Conservation (phyloP, 139 green algal species). For the Volvox africanus region DNA sequence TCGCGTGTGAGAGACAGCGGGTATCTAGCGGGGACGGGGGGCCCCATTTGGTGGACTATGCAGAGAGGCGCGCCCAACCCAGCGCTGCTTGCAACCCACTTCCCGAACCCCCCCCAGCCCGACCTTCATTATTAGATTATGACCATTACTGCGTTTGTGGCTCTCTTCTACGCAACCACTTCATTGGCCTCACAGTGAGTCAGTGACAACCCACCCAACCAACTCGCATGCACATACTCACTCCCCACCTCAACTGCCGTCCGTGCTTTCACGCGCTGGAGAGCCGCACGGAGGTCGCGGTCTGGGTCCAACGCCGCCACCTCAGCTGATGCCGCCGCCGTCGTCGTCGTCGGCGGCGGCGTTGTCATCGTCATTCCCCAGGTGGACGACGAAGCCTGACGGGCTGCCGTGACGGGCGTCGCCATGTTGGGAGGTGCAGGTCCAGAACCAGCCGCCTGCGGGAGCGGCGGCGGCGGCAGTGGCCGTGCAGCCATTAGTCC, state of each 20-base stretch:
- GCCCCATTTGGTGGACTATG: too few species aligned
- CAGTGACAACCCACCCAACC: background rate
- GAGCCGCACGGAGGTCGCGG: constrained; percentile 45
- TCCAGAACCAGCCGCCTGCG: too few species aligned
- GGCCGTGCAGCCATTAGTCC: background rate
- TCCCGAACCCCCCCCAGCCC: too few species aligned
- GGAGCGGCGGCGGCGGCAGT: background rate
- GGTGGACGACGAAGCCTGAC: background rate
- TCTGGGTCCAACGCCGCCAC: background rate
- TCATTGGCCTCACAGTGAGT: too few species aligned
- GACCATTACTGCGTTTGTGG: too few species aligned
- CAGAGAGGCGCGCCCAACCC: too few species aligned
- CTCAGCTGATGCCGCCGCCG: background rate
- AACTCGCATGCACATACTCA: background rate
- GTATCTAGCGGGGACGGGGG: too few species aligned
- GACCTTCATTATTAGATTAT: too few species aligned
- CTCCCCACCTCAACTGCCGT: constrained; percentile 80
- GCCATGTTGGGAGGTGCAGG: background rate
- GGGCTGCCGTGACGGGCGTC: background rate
- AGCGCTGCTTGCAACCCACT: too few species aligned
- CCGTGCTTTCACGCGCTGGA: constrained; percentile 71
- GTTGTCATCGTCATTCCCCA: too few species aligned
- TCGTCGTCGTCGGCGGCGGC: background rate
- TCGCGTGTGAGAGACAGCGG: too few species aligned
- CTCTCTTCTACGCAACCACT: too few species aligned